Evolutionary conservation across 139 green algal genomes (phyloP), one percentile per base, ranked within the genome.

Genomic region (Picocystis salinarum): DNA sequence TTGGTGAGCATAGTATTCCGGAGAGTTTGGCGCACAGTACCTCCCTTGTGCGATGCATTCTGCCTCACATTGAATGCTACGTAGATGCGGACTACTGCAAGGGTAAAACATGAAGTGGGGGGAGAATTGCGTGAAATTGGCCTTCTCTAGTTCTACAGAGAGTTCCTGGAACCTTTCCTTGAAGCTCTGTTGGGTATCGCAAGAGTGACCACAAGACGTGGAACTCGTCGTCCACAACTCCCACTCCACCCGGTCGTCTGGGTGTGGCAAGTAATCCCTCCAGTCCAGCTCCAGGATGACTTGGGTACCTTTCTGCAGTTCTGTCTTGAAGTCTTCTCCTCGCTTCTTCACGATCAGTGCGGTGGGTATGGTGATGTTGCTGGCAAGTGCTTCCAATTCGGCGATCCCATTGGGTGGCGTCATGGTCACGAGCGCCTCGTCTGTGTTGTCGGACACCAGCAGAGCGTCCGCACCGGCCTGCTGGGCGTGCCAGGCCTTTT

Each of bases 201-300:
- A 92, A 10, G 70, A 60, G 4, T 46, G 11, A 3, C 81, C 80
- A 50, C 81, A 93, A 15, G 42, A 64, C 52, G 89, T 76, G 45
- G 90, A 90, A 50, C 33, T 73, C 59, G 85, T 92, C 30, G 66
- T 84, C 83, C 83, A 94, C 33, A 93, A 77, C 76, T 94, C 83
- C 75, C 82, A 93, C 5, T 52, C 33, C 11, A 93, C 73, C 36
- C 67, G 50, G 18, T 65, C 50, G 23, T 66, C 48, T 4, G 62
- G 45, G 40, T 73, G 63, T 0, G 83, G 75, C 44, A 93, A 37
- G 1, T 71, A 40, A 37, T 82, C 69, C 5, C 56, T 76, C 83
- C 83, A 94, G 59, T 87, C 72, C 19, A 87, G 33, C 46, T 68
- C 53, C 36, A 58, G 57, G 39, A 87, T 40, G 22, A 73, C 61